Conservation (phyloP, 2,329 filamentous ascomycete species). For the Periglandula ipomoeae region DNA sequence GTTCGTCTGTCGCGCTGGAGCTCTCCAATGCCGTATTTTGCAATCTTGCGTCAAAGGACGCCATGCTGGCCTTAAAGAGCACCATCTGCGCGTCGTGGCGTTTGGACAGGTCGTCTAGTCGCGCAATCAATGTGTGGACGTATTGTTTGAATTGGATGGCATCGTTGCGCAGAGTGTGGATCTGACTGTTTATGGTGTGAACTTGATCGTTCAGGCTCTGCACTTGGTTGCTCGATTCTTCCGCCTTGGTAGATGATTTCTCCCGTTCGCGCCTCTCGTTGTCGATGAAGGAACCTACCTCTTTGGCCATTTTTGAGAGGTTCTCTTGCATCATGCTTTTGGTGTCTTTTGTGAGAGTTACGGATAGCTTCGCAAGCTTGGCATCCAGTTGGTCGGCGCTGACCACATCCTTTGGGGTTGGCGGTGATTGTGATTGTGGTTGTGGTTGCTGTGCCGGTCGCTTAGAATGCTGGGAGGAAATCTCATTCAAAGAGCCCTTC, state of each 20-base stretch:
- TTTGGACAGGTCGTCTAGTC: not conserved
- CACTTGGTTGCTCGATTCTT: slow-evolving; percentile 9
- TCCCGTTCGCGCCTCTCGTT: slow-evolving; percentile 11
- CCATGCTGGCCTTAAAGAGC: not conserved
- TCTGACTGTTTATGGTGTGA: too few relatives aligned
- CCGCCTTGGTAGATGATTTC: slow-evolving; percentile 1
- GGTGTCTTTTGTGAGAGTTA: not conserved
- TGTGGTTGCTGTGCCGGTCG: not conserved
- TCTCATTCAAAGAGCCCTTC: not conserved
- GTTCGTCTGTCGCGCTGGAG: slow-evolving; percentile 13
- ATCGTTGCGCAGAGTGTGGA: slow-evolving; percentile 3
- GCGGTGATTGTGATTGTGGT: not conserved
- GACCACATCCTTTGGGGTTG: not conserved
- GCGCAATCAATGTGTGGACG: not conserved
- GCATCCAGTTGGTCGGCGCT: slow-evolving; percentile 1
- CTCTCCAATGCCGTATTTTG: not conserved
- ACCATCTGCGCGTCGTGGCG: not conserved
- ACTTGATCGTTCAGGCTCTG: too few relatives aligned
- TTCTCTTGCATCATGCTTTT: slow-evolving; percentile 5
- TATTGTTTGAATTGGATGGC: slow-evolving; percentile 2
- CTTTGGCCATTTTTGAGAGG: slow-evolving; percentile 4
- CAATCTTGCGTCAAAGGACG: not conserved
- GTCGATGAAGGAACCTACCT: slow-evolving; percentile 14
- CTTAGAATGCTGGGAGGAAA: not conserved
- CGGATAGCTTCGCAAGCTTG: slow-evolving; percentile 2